A percentile compares a stretch with the other conserved stretches of the same genome.
These are phyloP conservation scores for Pisolithus tinctorius DNA, from an alignment of 768 basidiomycete genomes.

Conservation along the genomic window DNA sequence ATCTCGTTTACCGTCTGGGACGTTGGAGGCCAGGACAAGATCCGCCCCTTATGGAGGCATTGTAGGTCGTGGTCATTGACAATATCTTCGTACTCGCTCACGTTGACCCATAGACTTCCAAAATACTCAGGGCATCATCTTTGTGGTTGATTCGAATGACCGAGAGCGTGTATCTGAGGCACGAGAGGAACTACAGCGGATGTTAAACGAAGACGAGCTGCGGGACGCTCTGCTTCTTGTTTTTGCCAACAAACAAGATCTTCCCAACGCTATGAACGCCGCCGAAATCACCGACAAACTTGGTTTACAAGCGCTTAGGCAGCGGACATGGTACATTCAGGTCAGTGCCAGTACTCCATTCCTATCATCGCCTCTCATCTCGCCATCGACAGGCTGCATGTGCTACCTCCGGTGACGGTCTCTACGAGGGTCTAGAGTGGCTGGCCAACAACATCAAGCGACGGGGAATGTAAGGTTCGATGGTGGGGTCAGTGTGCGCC, in stretches of 20 bases:
- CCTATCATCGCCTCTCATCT: conserved; percentile 6
- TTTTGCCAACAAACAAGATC: conserved; percentile 99
- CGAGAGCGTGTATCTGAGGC: conserved; percentile 99
- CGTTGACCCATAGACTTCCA: conserved; percentile 78
- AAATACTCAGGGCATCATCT: conserved; percentile 99
- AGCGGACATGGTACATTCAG: conserved; percentile 98
- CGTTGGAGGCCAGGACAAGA: conserved; percentile 99
- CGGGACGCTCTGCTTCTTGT: conserved; percentile 97
- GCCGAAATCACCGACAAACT: conserved; percentile 99
- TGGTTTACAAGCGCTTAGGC: conserved; percentile 93
- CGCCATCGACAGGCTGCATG: conserved; percentile 73
- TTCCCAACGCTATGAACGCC: conserved; percentile 99
- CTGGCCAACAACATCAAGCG: conserved; percentile 79
- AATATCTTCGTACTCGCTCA: conserved; percentile 10
- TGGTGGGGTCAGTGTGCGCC: conserved; percentile 43
- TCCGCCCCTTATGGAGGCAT: conserved; percentile 99
- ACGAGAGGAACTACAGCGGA: conserved; percentile 97
- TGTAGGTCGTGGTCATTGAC: conserved; percentile 53
- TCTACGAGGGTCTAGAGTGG: conserved; percentile 99
- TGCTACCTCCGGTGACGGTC: conserved; percentile 96
- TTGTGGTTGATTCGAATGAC: conserved; percentile 99
- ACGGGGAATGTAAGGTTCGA: conserved; percentile 43
- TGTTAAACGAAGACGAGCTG: conserved; percentile 99
- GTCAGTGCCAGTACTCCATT: conserved; percentile 34
- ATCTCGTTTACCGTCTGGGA: conserved; percentile 99